Evolutionary conservation across 2,329 filamentous ascomycete species (phyloP).

Genomic region (Exserohilum turcica): DNA sequence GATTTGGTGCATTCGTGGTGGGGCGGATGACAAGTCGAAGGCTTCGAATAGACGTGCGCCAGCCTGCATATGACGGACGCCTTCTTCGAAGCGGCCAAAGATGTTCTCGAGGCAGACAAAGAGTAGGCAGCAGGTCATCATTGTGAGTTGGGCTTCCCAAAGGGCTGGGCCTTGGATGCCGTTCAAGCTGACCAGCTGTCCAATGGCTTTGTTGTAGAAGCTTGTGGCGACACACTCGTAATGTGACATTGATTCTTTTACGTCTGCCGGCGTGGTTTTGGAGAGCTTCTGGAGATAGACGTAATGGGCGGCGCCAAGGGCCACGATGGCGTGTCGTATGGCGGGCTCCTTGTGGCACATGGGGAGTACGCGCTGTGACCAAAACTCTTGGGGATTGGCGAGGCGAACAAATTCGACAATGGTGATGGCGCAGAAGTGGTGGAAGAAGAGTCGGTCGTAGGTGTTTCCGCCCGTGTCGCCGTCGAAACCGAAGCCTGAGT

Average conservation of each 20-base stretch:
- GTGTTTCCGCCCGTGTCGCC: slow-evolving; percentile 2
- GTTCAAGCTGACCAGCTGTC: slow-evolving; percentile 2
- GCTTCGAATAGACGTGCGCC: slow-evolving; percentile 10
- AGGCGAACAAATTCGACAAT: slow-evolving; percentile 13
- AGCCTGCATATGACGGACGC: slow-evolving; percentile 11
- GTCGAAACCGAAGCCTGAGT: background rate
- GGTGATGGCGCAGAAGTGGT: slow-evolving; percentile 14
- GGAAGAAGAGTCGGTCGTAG: slow-evolving; percentile 8
- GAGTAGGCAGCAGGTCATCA: slow-evolving; percentile 11
- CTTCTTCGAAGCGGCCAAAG: slow-evolving; percentile 12
- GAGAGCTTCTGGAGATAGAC: slow-evolving; percentile 11
- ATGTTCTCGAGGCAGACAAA: slow-evolving; percentile 17
- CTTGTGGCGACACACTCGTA: slow-evolving; percentile 6
- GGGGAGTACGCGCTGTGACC: slow-evolving; percentile 14
- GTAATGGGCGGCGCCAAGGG: slow-evolving; percentile 13
- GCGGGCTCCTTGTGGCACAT: slow-evolving; percentile 15
- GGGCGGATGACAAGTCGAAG: slow-evolving; percentile 3
- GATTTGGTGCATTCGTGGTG: background rate
- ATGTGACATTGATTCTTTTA: slow-evolving; percentile 4
- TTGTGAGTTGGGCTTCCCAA: slow-evolving; percentile 5
- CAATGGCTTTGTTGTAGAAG: slow-evolving; percentile 15
- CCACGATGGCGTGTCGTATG: slow-evolving; percentile 8
- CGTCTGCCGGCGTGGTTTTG: background rate
- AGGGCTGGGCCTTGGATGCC: background rate
- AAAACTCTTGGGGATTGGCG: slow-evolving; percentile 12